Evolutionary conservation across 768 basidiomycete species (phyloP).

Genomic region (Auriscalpium microsporum): DNA sequence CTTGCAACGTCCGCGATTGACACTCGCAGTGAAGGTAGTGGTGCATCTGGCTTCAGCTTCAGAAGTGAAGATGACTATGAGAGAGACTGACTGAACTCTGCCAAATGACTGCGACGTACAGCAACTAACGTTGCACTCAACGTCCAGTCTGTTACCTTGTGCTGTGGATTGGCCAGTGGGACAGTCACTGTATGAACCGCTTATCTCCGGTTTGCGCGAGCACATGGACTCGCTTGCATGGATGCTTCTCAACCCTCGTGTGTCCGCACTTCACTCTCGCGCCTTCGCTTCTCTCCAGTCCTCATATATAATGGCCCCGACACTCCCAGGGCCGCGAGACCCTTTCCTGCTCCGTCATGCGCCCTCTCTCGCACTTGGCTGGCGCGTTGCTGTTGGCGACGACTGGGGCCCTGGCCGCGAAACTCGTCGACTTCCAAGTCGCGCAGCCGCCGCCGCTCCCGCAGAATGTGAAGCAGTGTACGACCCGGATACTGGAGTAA

Average conservation of each 20-base stretch:
- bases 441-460: conserved; percentile 68
- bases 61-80: no score
- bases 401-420: conserved; percentile 18
- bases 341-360: neutral
- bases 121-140: no score
- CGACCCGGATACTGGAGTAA: conserved; percentile 54
- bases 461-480: conserved; percentile 49
- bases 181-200: no score
- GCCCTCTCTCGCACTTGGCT: neutral
- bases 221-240: neutral
- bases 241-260: neutral
- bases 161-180: no score
- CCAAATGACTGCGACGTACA: no score
- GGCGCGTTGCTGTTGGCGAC: conserved; percentile 7
- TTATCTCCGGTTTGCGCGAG: neutral
- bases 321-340: neutral
- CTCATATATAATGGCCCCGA: neutral
- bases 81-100: no score
- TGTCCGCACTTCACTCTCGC: neutral
- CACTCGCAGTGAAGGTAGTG: no score
- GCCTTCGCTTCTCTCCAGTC: neutral
- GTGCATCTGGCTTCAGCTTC: no score
- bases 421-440: conserved; percentile 59
- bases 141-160: no score
- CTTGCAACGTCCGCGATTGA: no score